Evolutionary conservation across 768 basidiomycete species (phyloP).

Genomic region (Lactifluus subvellereus): DNA sequence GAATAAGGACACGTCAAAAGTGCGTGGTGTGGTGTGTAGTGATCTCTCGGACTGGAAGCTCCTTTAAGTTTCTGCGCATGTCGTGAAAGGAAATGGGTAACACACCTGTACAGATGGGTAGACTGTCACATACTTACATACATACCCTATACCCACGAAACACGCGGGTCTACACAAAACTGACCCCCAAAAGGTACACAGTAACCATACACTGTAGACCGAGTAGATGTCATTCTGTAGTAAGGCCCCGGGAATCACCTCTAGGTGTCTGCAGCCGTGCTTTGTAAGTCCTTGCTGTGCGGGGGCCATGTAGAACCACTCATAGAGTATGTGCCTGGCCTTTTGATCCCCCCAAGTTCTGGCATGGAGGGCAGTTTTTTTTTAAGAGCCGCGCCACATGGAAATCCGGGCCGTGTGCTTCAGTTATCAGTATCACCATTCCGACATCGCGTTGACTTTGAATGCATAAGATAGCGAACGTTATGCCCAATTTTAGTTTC

Average conservation of each 20-base stretch:
- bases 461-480: no score
- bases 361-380: no score
- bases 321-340: no score
- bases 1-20: conserved; percentile 16
- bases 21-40: conserved; percentile 10
- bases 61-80: conserved; percentile 5
- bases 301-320: conserved; percentile 30
- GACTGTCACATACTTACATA: conserved; percentile 15
- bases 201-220: no score
- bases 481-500: no score
- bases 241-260: no score
- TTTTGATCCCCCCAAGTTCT: no score
- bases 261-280: conserved; percentile 32
- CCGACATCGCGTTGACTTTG: no score
- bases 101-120: conserved; percentile 21
- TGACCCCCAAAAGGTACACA: conserved; percentile 19
- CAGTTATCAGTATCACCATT: no score
- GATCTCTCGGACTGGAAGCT: conserved; percentile 11
- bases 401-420: no score
- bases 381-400: no score
- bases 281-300: conserved; percentile 40
- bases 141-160: conserved; percentile 13
- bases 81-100: conserved; percentile 17
- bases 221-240: no score
- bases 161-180: conserved; percentile 15